phyloP scores from a whole-genome alignment of 176 grass and related monocot species.

The Cenchrus purpureus region DNA sequence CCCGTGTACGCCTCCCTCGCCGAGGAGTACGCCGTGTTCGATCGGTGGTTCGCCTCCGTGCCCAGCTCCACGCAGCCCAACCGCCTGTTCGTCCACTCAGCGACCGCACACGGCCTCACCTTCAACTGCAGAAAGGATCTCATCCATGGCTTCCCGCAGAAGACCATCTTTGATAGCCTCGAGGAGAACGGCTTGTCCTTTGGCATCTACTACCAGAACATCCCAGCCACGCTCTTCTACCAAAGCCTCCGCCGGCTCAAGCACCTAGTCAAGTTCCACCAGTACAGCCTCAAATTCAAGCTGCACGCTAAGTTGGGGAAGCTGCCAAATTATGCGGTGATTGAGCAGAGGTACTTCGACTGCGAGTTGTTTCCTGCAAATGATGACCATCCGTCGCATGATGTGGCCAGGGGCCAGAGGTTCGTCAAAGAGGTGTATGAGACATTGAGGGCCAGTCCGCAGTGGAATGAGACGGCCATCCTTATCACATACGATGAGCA shows the following conservation, averaged over 20 bases:
- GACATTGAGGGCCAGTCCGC: constrained; percentile 78
- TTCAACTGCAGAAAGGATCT: constrained; percentile 94
- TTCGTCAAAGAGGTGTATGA: constrained; percentile 95
- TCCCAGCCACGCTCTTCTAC: constrained; percentile 83
- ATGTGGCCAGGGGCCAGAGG: constrained; percentile 72
- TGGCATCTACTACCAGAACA: constrained; percentile 95
- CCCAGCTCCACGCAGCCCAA: constrained; percentile 93
- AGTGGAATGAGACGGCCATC: constrained; percentile 87
- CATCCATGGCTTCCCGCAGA: constrained; percentile 90
- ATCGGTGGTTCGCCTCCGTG: constrained; percentile 90
- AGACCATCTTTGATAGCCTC: constrained; percentile 92
- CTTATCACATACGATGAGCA: constrained; percentile 95
- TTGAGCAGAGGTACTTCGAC: constrained; percentile 94
- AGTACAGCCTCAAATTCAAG: constrained; percentile 88
- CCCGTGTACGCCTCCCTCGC: constrained; percentile 72
- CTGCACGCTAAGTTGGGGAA: constrained; percentile 62
- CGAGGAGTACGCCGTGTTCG: constrained; percentile 78
- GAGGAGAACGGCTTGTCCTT: constrained; percentile 77
- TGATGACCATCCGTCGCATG: constrained; percentile 90
- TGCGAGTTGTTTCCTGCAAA: constrained; percentile 75
- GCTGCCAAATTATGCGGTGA: constrained; percentile 84
- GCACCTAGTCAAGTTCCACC: constrained; percentile 84
- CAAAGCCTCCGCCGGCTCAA: constrained; percentile 84
- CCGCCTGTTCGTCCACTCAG: constrained; percentile 90
- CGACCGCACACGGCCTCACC: constrained; percentile 85